Evolutionary conservation across 192 early-diverging fungal species (phyloP).

Genomic region (Entomortierella parvispora): DNA sequence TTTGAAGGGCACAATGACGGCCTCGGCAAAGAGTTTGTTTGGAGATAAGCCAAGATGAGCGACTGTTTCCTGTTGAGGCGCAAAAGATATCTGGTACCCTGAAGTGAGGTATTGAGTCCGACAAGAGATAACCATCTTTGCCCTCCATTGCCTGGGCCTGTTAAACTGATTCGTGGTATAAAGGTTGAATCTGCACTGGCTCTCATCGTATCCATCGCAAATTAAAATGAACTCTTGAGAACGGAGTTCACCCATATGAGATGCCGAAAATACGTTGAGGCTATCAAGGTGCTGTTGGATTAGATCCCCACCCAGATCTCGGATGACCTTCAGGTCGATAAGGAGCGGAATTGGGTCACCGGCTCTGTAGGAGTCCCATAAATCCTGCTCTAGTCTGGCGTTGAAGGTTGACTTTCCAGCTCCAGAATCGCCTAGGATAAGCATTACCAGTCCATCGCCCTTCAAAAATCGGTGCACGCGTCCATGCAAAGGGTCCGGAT

Average conservation of each 20-base stretch:
- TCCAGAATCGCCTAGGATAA: constrained; percentile 7
- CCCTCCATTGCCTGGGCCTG: neutral
- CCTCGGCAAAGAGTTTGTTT: too few species aligned
- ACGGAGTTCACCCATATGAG: constrained; percentile 4
- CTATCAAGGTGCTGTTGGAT: too few species aligned
- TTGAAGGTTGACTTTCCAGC: constrained; percentile 12
- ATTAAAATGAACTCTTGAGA: neutral
- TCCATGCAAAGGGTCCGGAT: neutral
- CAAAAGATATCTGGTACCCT: neutral
- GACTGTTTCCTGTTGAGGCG: neutral
- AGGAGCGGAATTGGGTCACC: neutral
- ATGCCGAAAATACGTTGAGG: neutral
- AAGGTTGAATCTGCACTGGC: neutral
- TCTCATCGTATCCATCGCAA: constrained; percentile 12
- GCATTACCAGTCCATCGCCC: neutral
- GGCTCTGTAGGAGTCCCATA: neutral
- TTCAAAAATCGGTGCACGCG: neutral
- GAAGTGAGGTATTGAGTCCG: neutral
- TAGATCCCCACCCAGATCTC: too few species aligned
- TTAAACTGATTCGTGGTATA: neutral
- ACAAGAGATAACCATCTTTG: neutral
- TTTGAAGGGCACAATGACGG: neutral
- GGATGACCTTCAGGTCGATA: too few species aligned
- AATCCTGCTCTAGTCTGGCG: neutral
- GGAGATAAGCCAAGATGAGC: neutral